Percentiles rank a stretch among this genome's conserved stretches.
These are phyloP conservation scores for Alternaria sp. DNA, from an alignment of 2,329 filamentous ascomycete species.

Conservation along the genomic window DNA sequence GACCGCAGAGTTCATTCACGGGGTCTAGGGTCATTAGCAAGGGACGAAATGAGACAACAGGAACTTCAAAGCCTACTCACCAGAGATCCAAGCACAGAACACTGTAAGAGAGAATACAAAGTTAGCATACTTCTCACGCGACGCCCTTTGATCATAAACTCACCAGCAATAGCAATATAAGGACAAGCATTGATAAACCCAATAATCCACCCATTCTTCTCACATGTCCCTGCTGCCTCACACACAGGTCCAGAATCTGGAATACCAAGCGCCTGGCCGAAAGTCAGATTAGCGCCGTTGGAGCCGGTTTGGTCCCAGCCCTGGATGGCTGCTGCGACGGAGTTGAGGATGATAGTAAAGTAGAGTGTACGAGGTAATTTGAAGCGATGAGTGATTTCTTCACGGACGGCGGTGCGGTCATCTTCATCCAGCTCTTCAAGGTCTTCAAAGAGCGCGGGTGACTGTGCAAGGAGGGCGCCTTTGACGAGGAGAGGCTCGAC, in stretches of 20 bases:
- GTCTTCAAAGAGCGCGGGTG: slow-evolving; percentile 67
- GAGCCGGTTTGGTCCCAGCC: slow-evolving; percentile 68
- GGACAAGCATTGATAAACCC: slow-evolving; percentile 42
- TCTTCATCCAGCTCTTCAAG: slow-evolving; percentile 67
- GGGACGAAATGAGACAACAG: neutral
- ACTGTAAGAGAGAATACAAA: too few relatives aligned
- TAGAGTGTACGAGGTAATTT: slow-evolving; percentile 63
- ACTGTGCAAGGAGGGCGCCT: slow-evolving; percentile 72
- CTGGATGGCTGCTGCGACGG: slow-evolving; percentile 70
- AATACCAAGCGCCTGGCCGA: slow-evolving; percentile 53
- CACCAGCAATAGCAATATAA: slow-evolving; percentile 35
- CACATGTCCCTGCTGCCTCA: slow-evolving; percentile 30
- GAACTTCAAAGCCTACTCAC: neutral
- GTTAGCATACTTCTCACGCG: neutral
- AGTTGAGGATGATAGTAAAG: slow-evolving; percentile 70
- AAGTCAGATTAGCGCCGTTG: slow-evolving; percentile 64
- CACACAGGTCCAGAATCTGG: slow-evolving; percentile 32
- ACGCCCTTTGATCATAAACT: neutral
- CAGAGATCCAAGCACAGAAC: slow-evolving; percentile 31
- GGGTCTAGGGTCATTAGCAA: slow-evolving; percentile 20
- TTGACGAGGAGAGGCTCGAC: slow-evolving; percentile 62
- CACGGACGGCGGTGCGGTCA: slow-evolving; percentile 64
- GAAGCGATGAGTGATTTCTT: slow-evolving; percentile 70
- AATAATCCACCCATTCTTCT: slow-evolving; percentile 43
- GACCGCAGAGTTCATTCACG: slow-evolving; percentile 38